Conservation (phyloP, 148 eudicot species). For the Talinum fruticosum region DNA sequence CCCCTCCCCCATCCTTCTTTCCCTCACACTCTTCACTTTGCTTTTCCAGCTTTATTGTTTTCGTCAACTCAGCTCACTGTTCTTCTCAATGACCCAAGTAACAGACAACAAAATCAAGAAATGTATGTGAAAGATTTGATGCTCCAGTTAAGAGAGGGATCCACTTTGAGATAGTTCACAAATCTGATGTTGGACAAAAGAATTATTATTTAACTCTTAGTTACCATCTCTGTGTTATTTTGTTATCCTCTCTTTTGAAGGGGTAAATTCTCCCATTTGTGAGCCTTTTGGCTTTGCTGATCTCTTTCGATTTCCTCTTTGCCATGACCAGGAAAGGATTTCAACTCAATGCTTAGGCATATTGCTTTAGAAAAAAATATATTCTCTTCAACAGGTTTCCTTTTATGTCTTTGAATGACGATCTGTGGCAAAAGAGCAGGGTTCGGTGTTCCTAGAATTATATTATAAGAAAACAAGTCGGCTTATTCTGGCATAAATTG, state of each 20-base stretch:
- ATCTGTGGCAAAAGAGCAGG: constrained; percentile 2
- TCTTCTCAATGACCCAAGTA: no score
- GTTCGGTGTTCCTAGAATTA: constrained; percentile 10
- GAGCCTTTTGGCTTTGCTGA: background rate
- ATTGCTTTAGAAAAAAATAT: background rate
- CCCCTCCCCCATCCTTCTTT: no score
- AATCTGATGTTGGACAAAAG: background rate
- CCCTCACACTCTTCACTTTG: no score
- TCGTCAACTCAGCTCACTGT: no score
- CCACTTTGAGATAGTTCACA: background rate
- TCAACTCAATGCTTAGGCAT: background rate
- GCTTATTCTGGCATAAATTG: background rate
- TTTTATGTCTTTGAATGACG: background rate
- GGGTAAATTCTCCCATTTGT: constrained; percentile 11
- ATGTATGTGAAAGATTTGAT: no score
- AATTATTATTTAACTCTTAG: constrained; percentile 1
- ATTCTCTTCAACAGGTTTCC: background rate
- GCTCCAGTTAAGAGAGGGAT: no score
- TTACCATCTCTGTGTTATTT: background rate
- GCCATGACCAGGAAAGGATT: background rate
- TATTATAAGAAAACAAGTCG: background rate
- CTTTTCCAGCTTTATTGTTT: no score
- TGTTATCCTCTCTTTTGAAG: constrained; percentile 3
- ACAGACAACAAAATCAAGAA: no score
- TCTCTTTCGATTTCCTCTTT: constrained; percentile 1